These are phyloP conservation scores for Calycina herbarum DNA, from an alignment of 2,329 filamentous ascomycete species.

Conservation along the genomic window DNA sequence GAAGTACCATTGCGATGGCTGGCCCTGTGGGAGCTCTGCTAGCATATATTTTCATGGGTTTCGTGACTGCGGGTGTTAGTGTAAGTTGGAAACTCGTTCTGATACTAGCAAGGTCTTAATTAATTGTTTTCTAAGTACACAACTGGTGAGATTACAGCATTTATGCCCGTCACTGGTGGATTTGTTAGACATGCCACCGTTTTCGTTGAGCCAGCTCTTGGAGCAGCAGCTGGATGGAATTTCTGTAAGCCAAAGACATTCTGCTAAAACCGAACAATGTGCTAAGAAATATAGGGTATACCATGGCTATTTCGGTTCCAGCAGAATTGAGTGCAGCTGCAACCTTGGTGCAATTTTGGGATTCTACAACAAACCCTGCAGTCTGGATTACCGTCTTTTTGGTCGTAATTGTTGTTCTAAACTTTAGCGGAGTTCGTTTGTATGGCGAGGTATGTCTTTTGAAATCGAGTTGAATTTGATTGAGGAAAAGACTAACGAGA, in stretches of 20 bases:
- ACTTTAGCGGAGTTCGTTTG: constrained; percentile 57
- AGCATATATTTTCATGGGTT: constrained; percentile 49
- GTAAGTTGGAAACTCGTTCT: constrained; percentile 41
- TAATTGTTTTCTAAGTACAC: constrained; percentile 31
- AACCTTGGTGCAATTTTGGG: constrained; percentile 12
- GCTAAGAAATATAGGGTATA: constrained; percentile 21
- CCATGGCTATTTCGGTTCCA: constrained; percentile 10
- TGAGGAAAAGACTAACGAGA: no score
- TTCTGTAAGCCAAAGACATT: constrained; percentile 38
- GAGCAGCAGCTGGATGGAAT: constrained; percentile 30
- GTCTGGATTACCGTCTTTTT: constrained; percentile 42
- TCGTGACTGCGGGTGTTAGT: constrained; percentile 51
- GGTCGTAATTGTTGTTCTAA: constrained; percentile 41
- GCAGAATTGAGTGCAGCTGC: constrained; percentile 8
- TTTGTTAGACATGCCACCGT: constrained; percentile 37
- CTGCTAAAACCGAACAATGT: constrained; percentile 26
- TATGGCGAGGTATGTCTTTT: constrained; percentile 49
- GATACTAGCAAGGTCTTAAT: constrained; percentile 11
- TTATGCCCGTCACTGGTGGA: constrained; percentile 34
- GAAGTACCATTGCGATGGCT: constrained; percentile 46
- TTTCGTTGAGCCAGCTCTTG: constrained; percentile 38
- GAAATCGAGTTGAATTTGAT: no score
- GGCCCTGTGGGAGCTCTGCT: constrained; percentile 48
- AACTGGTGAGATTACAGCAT: constrained; percentile 32
- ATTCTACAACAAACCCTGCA: constrained; percentile 8